Percentiles rank a stretch among this genome's conserved stretches.
phyloP scores from a whole-genome alignment of 208 protist genomes.

The Trypanosoma lewisi region DNA sequence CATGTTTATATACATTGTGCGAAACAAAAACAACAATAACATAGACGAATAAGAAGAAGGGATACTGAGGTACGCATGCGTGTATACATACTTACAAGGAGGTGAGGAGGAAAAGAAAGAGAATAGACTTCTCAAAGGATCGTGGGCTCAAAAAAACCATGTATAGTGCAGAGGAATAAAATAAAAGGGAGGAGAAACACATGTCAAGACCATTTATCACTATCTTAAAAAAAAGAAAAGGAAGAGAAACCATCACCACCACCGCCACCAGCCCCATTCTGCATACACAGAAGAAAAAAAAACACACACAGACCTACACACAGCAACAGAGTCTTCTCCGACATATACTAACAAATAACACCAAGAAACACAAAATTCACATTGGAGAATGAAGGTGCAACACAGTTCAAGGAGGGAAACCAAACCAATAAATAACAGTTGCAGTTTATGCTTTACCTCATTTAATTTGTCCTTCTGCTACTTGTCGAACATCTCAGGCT shows the following conservation, averaged over 20 bases:
- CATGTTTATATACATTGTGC: too few relatives aligned
- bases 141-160: neutral
- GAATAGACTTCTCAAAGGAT: neutral
- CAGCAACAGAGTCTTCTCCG: neutral
- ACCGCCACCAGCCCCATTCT: neutral
- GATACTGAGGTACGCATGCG: neutral
- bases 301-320: neutral
- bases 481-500: neutral
- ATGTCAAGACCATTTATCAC: too few relatives aligned
- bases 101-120: neutral
- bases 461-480: neutral
- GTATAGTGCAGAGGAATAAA: too few relatives aligned
- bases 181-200: neutral
- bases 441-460: neutral
- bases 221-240: neutral
- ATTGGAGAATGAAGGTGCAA: too few relatives aligned
- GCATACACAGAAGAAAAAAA: neutral
- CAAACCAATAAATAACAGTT: neutral
- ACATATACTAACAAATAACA: neutral
- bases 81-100: neutral
- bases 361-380: neutral
- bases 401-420: too few relatives aligned
- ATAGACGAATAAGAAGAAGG: neutral
- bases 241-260: neutral
- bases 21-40: neutral